These are phyloP conservation scores for Bipolaris sorokiniana DNA, from an alignment of 2,329 filamentous ascomycete species.

Conservation along the genomic window DNA sequence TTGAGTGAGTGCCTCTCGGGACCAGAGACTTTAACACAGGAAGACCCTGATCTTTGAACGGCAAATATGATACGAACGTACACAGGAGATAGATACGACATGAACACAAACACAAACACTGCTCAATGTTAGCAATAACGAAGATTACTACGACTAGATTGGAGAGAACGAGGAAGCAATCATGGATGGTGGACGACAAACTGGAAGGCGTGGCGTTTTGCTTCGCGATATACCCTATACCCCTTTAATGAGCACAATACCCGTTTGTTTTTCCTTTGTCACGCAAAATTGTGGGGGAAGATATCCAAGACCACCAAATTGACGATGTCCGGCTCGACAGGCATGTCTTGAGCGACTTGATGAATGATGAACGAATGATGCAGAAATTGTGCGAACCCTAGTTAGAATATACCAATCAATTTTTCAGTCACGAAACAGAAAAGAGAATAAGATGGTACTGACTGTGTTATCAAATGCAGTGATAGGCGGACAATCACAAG, in stretches of 20 bases:
- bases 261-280: slow-evolving; percentile 15
- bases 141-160: slow-evolving; percentile 6
- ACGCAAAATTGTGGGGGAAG: not conserved
- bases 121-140: not conserved
- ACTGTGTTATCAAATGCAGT: too few relatives aligned
- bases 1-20: slow-evolving; percentile 49
- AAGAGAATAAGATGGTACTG: too few relatives aligned
- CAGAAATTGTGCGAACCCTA: not conserved
- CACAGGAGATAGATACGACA: not conserved
- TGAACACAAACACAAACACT: not conserved
- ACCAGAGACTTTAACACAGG: slow-evolving; percentile 12
- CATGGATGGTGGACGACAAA: slow-evolving; percentile 6
- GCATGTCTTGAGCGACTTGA: not conserved
- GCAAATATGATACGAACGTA: not conserved
- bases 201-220: slow-evolving; percentile 18
- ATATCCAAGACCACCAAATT: not conserved
- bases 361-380: not conserved
- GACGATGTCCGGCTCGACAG: not conserved
- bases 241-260: slow-evolving; percentile 21
- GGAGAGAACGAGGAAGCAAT: not conserved
- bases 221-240: slow-evolving; percentile 32
- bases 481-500: too few relatives aligned
- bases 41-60: slow-evolving; percentile 43
- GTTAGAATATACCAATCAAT: not conserved
- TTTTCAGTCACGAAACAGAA: too few relatives aligned